phyloP scores from a whole-genome alignment of 345 rosid genomes.

The Murraya koenigii region DNA sequence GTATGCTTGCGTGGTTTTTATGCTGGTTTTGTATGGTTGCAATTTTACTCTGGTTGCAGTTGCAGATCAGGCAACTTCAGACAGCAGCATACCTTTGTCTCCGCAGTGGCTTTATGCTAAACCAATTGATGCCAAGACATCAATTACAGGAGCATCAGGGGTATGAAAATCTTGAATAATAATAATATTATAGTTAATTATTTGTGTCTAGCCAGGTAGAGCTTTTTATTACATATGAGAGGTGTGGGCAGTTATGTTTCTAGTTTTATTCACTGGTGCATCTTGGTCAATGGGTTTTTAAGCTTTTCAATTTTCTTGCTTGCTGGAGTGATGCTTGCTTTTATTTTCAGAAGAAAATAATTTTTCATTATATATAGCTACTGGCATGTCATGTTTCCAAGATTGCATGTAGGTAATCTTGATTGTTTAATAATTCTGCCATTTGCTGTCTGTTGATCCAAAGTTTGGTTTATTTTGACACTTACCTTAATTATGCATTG shows the following conservation, averaged over 20 bases:
- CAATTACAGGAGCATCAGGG: slow-evolving; percentile 18
- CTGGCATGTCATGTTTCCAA: neutral
- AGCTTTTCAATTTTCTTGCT: neutral
- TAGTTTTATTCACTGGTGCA: neutral
- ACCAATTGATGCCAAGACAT: slow-evolving; percentile 35
- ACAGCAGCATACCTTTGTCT: slow-evolving; percentile 46
- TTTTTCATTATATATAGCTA: neutral
- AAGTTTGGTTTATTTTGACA: neutral
- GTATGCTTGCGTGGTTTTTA: neutral
- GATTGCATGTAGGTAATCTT: neutral
- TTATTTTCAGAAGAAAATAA: neutral
- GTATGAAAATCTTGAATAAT: slow-evolving; percentile 10
- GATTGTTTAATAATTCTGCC: neutral
- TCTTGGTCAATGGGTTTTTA: neutral
- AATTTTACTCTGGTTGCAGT: neutral
- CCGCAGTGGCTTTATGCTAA: slow-evolving; percentile 57
- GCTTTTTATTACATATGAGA: neutral
- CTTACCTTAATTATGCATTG: neutral
- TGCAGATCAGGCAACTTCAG: slow-evolving; percentile 38
- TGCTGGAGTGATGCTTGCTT: neutral
- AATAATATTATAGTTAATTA: neutral
- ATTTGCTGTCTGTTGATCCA: neutral
- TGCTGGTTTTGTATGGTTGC: neutral
- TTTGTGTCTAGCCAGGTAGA: neutral
- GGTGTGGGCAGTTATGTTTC: neutral